Evolutionary conservation across 441 rosid species (phyloP).

Genomic region (Adansonia madagascariensis): DNA sequence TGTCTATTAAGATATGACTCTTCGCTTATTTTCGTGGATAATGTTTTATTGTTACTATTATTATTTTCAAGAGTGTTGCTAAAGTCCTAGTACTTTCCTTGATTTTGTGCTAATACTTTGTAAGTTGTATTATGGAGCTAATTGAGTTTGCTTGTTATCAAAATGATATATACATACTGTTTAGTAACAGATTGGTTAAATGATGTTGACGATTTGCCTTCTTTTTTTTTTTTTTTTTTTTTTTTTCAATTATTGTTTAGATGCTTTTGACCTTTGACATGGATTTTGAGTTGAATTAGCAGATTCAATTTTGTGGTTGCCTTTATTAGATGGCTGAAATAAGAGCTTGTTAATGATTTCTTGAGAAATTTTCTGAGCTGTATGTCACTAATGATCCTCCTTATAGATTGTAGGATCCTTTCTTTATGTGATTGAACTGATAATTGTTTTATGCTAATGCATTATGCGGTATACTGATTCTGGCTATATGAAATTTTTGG

Average conservation of each 20-base stretch:
- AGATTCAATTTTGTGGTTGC: background rate
- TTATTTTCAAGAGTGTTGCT: background rate
- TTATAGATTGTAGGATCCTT: slow-evolving; percentile 3
- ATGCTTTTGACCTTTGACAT: slow-evolving; percentile 16
- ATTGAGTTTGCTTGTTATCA: background rate
- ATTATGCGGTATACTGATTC: slow-evolving; percentile 4
- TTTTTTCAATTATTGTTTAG: background rate
- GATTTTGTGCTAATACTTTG: background rate
- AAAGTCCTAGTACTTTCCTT: background rate
- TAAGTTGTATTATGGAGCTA: background rate
- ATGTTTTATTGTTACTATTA: background rate
- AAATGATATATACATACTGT: background rate
- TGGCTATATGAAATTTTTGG: slow-evolving; percentile 28
- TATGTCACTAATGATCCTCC: background rate
- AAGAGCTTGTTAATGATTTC: slow-evolving; percentile 18
- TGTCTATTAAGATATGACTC: background rate
- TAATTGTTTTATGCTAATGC: slow-evolving; percentile 1
- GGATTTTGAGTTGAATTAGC: slow-evolving; percentile 9
- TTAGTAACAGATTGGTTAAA: background rate
- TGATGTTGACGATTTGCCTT: background rate
- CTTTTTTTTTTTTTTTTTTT: background rate
- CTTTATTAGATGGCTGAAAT: background rate
- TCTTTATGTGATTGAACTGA: background rate
- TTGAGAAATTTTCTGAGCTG: slow-evolving; percentile 13
- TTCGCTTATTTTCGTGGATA: background rate